Conservation (phyloP, 768 basidiomycete species). For the Cubamyces sp. region DNA sequence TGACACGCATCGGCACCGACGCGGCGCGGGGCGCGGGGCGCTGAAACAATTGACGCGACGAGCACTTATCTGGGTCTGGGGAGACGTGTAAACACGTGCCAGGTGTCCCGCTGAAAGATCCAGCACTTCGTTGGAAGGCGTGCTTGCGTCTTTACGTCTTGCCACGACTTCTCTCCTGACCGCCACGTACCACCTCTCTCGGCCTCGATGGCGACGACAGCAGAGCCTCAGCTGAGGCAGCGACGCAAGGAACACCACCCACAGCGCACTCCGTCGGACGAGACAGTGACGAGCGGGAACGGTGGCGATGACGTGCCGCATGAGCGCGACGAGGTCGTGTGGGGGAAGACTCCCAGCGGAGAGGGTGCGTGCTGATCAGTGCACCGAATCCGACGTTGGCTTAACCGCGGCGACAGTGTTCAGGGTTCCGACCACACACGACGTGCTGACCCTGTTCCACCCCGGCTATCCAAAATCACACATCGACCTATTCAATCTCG, state of each 20-base stretch:
- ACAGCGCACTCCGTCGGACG: constrained; percentile 16
- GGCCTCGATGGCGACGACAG: constrained; percentile 17
- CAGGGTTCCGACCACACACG: constrained; percentile 89
- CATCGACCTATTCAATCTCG: constrained; percentile 84
- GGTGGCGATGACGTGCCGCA: constrained; percentile 2
- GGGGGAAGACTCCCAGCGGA: constrained; percentile 85
- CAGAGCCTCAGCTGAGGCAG: constrained; percentile 28
- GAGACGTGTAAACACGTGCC: constrained; percentile 14
- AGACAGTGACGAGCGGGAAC: constrained; percentile 11
- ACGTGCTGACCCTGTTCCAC: constrained; percentile 86
- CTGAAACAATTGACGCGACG: constrained; percentile 15
- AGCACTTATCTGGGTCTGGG: neutral
- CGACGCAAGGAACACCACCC: constrained; percentile 15
- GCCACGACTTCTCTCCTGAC: constrained; percentile 1
- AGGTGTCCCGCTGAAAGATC: neutral
- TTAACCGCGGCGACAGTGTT: constrained; percentile 62
- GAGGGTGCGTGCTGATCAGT: constrained; percentile 55
- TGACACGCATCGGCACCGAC: neutral
- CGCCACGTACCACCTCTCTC: constrained; percentile 5
- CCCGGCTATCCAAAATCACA: constrained; percentile 86
- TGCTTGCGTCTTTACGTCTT: constrained; percentile 18
- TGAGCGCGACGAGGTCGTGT: constrained; percentile 65
- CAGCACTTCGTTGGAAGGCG: neutral
- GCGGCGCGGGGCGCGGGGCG: constrained; percentile 1
- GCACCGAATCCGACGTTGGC: neutral